Evolutionary conservation across 2,329 filamentous ascomycete genomes (phyloP).

Genomic region (Colletotrichum karsti): DNA sequence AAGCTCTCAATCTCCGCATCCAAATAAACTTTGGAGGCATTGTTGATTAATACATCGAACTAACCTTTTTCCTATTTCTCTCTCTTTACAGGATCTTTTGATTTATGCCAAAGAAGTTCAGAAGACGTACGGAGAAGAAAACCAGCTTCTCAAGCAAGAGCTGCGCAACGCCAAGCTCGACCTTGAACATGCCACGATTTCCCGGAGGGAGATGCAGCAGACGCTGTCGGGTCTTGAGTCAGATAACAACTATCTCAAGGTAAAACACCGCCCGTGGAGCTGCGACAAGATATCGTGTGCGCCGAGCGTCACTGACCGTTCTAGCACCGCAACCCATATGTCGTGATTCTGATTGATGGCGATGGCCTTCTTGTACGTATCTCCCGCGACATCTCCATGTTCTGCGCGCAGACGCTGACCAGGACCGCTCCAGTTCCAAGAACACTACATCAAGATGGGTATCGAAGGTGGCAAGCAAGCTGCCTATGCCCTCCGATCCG

Average conservation of each 20-base stretch:
- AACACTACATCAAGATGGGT: conserved; percentile 61
- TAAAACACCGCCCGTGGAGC: conserved; percentile 38
- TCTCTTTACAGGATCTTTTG: conserved; percentile 53
- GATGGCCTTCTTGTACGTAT: conserved; percentile 65
- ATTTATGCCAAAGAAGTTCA: conserved; percentile 55
- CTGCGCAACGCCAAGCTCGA: conserved; percentile 57
- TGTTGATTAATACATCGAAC: not conserved
- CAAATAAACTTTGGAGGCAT: not conserved
- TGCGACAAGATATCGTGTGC: not conserved
- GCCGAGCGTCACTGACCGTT: conserved; percentile 10
- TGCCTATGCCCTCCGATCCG: conserved; percentile 56
- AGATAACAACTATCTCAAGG: conserved; percentile 55
- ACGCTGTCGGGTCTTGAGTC: conserved; percentile 48
- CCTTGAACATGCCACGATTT: conserved; percentile 56
- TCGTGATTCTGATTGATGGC: conserved; percentile 69
- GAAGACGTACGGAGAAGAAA: conserved; percentile 52
- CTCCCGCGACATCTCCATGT: not conserved
- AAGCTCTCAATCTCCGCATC: not conserved
- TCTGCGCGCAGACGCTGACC: conserved; percentile 7
- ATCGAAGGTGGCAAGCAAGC: conserved; percentile 63
- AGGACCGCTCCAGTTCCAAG: conserved; percentile 59
- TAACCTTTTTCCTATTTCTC: not conserved
- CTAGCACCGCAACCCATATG: conserved; percentile 65
- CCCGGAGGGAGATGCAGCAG: conserved; percentile 59
- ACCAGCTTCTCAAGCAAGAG: conserved; percentile 47